Evolutionary conservation across 2,329 filamentous ascomycete genomes (phyloP).

Genomic region (Clarireedia monteithiana): DNA sequence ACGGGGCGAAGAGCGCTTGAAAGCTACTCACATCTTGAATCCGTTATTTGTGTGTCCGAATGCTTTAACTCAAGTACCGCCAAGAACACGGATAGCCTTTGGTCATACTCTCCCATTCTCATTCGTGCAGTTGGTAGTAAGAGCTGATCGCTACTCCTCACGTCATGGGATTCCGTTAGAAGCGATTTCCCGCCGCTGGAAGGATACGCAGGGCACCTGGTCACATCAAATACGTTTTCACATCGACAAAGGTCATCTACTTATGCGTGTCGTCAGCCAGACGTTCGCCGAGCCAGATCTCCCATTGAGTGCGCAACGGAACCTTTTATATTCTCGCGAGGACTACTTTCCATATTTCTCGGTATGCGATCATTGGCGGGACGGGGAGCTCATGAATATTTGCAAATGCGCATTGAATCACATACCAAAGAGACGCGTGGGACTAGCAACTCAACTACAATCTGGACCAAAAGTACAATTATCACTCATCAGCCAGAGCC

Average conservation of each 20-base stretch:
- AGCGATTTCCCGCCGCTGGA: constrained; percentile 44
- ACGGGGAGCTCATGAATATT: constrained; percentile 50
- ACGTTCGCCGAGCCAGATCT: constrained; percentile 44
- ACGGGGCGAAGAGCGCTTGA: constrained; percentile 44
- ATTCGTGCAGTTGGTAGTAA: constrained; percentile 49
- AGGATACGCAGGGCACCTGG: constrained; percentile 38
- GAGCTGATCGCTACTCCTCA: constrained; percentile 39
- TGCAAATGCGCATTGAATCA: constrained; percentile 55
- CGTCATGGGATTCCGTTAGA: constrained; percentile 40
- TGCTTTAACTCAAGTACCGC: constrained; percentile 40
- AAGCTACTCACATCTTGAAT: constrained; percentile 45
- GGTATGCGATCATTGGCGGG: constrained; percentile 53
- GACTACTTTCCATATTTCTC: constrained; percentile 57
- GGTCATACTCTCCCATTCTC: constrained; percentile 48
- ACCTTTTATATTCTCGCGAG: constrained; percentile 50
- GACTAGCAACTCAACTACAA: constrained; percentile 27
- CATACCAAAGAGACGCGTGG: constrained; percentile 39
- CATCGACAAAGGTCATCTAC: constrained; percentile 43
- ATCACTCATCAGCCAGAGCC: constrained; percentile 21
- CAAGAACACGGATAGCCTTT: constrained; percentile 45
- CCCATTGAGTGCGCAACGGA: constrained; percentile 42
- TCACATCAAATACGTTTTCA: constrained; percentile 46
- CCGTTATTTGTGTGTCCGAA: constrained; percentile 50
- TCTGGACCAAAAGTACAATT: constrained; percentile 19
- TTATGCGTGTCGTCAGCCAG: constrained; percentile 50